Evolutionary conservation across 305 asterid species (phyloP), one percentile per base, ranked within the genome.

Genomic region (Fraxinus velutina): DNA sequence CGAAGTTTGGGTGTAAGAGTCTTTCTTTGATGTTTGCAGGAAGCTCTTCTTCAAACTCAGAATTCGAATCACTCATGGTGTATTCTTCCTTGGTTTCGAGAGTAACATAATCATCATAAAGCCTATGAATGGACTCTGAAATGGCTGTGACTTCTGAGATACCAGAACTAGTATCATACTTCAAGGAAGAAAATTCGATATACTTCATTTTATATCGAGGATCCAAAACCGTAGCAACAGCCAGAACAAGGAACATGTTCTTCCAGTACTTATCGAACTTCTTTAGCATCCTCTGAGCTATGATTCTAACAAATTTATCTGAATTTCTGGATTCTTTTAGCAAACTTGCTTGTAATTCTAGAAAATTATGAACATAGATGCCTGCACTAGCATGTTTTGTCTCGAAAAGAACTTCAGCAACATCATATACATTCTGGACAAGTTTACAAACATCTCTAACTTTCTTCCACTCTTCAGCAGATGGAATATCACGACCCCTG

Each of bases 121-220:
- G 81, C 68, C 74, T 75, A 33, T 60, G 72, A 39, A 87, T 47
- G 52, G 84, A 83, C 77, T 82, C 88, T 75, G 83, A 79, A 47
- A 84, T 70, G 57, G 71, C 13, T 21, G 75, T 7, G 7, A 62
- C 13, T 13, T 50, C 36, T 13, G 81, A 37, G 42, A 33, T 71
- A 9, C 55, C 70, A 19, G 84, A 75, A 32, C 1, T 15, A 19
- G 64, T 10, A 27, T 33, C 76, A 50, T 44, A 82, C 73, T 84
- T 85, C 47, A 70, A 73, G 55, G 29, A 62, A 32, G 77, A 85
- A 47, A 80, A 78, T 42, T 87, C 82, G 13, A 80, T 52, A 39
- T 83, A 85, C 70, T 71, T 82, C 84, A 85, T 77, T 77, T 87
- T 85, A 62, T 78, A 85, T 10, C 86, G 80, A 32, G 90, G 88